These are phyloP conservation scores for Fraxinus ornus DNA, from an alignment of 305 asterid species.

Conservation along the genomic window DNA sequence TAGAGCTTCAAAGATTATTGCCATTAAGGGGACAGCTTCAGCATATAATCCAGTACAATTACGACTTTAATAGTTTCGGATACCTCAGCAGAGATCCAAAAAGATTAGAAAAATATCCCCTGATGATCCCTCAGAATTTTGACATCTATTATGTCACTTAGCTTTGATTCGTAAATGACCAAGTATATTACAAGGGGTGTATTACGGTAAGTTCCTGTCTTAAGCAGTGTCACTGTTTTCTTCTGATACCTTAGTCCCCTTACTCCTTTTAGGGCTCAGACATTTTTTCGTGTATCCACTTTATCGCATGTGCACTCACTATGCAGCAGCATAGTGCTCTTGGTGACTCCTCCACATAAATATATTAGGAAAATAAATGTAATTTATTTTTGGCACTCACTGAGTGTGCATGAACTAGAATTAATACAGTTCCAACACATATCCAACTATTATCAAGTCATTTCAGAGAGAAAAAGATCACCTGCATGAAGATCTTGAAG, in stretches of 20 bases:
- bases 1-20: neutral
- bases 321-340: conserved; percentile 13
- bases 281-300: neutral
- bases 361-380: conserved; percentile 14
- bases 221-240: conserved; percentile 8
- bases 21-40: neutral
- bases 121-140: neutral
- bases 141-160: neutral
- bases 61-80: neutral
- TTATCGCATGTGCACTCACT: neutral
- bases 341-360: conserved; percentile 13
- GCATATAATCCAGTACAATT: neutral
- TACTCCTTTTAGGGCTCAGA: neutral
- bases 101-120: neutral
- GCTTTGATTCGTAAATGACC: neutral
- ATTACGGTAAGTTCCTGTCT: conserved; percentile 5
- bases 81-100: neutral
- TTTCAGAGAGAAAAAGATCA: conserved; percentile 23
- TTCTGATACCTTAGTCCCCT: neutral
- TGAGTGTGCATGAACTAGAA: conserved; percentile 9
- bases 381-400: conserved; percentile 7
- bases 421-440: conserved; percentile 4
- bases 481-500: conserved; percentile 99
- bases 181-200: neutral
- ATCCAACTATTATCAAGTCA: conserved; percentile 25